Evolutionary conservation across 441 rosid genomes (phyloP).

Genomic region (Eutrema salsugineum): DNA sequence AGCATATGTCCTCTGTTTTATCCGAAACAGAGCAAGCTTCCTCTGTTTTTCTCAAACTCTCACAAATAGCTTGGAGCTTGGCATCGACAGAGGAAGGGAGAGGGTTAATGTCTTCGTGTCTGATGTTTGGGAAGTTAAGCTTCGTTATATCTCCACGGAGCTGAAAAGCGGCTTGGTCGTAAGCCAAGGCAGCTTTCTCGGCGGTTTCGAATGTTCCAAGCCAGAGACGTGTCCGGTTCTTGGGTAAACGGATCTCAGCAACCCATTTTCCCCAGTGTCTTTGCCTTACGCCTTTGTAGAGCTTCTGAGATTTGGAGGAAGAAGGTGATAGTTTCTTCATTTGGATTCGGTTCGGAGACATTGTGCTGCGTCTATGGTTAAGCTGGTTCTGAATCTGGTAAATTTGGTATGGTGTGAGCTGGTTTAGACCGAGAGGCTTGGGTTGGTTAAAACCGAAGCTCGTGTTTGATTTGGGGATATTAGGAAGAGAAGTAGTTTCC

Average conservation of each 20-base stretch:
- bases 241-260: conserved; percentile 80
- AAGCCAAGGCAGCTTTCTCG: conserved; percentile 74
- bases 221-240: conserved; percentile 81
- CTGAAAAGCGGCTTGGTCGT: conserved; percentile 70
- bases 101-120: conserved; percentile 52
- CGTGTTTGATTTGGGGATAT: background rate
- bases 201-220: conserved; percentile 85
- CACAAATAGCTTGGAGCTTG: conserved; percentile 64
- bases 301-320: conserved; percentile 40
- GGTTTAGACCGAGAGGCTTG: conserved; percentile 43
- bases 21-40: conserved; percentile 15
- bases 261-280: conserved; percentile 95
- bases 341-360: conserved; percentile 41
- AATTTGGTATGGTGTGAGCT: conserved; percentile 52
- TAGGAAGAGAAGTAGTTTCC: conserved; percentile 9
- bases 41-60: conserved; percentile 50
- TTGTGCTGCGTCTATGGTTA: conserved; percentile 11
- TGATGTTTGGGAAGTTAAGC: conserved; percentile 66
- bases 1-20: background rate
- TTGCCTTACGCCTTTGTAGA: conserved; percentile 77
- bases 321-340: conserved; percentile 51
- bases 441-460: conserved; percentile 30
- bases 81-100: conserved; percentile 77
- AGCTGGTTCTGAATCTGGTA: conserved; percentile 57
- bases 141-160: conserved; percentile 68